Percentiles rank a stretch among this genome's conserved stretches.
Conservation (phyloP, 306 rosid genomes). For the Parietaria judaica region DNA sequence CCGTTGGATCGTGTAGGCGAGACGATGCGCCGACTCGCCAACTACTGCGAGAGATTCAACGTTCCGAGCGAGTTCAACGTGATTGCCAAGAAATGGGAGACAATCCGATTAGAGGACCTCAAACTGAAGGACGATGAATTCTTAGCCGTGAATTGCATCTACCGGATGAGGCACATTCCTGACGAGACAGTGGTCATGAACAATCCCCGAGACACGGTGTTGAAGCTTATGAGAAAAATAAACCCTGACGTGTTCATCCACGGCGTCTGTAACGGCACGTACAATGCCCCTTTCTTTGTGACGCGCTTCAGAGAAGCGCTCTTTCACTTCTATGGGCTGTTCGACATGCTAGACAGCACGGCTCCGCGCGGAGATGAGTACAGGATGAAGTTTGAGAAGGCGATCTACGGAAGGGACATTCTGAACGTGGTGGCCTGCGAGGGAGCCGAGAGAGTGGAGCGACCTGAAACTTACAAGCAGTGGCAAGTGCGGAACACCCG, state of each 20-base stretch:
- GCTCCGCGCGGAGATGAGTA: slow-evolving; percentile 17
- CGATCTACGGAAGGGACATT: slow-evolving; percentile 20
- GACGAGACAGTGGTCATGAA: slow-evolving; percentile 21
- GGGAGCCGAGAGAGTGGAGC: slow-evolving; percentile 28
- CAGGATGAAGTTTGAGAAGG: slow-evolving; percentile 26
- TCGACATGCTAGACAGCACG: slow-evolving; percentile 23
- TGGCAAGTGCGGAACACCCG: slow-evolving; percentile 23
- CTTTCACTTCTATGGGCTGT: slow-evolving; percentile 21
- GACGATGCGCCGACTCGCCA: slow-evolving; percentile 27
- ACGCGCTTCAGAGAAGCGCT: slow-evolving; percentile 30
- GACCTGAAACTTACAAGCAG: slow-evolving; percentile 31
- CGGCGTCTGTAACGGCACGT: slow-evolving; percentile 23
- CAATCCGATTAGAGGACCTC: slow-evolving; percentile 20
- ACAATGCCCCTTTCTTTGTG: slow-evolving; percentile 27
- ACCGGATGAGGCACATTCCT: slow-evolving; percentile 21
- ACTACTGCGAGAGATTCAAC: slow-evolving; percentile 28
- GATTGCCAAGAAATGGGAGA: slow-evolving; percentile 40
- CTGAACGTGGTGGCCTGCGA: slow-evolving; percentile 28
- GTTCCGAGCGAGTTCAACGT: slow-evolving; percentile 34
- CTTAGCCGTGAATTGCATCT: slow-evolving; percentile 22
- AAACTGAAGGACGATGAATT: slow-evolving; percentile 17
- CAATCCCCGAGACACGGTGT: slow-evolving; percentile 27
- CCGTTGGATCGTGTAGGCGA: slow-evolving; percentile 29
- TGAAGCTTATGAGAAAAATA: slow-evolving; percentile 24
- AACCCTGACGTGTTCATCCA: slow-evolving; percentile 23